Evolutionary conservation across 192 early-diverging fungal genomes (phyloP).

Genomic region (Podila horticola): DNA sequence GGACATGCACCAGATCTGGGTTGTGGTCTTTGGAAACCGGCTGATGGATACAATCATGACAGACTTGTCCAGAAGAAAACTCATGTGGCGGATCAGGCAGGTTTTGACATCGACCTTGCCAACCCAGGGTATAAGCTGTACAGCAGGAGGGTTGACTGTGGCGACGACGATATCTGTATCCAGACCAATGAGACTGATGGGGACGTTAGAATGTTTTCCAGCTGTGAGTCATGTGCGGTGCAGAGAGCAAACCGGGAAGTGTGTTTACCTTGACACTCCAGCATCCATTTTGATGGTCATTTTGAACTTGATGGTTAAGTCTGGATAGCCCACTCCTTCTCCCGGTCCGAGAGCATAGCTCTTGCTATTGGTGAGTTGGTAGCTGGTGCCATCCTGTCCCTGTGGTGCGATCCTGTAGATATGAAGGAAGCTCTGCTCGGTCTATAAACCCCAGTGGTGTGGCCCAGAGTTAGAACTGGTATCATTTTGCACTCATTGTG

Average conservation of each 20-base stretch:
- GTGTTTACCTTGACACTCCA: constrained; percentile 70
- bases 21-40: constrained; percentile 44
- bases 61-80: constrained; percentile 53
- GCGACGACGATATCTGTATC: constrained; percentile 76
- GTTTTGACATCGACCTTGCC: constrained; percentile 73
- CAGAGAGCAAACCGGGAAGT: too few relatives aligned
- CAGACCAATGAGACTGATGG: constrained; percentile 68
- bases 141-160: constrained; percentile 72
- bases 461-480: not conserved
- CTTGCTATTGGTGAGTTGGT: constrained; percentile 67
- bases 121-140: constrained; percentile 79
- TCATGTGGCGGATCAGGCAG: constrained; percentile 58
- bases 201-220: not conserved
- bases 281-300: constrained; percentile 84
- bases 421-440: constrained; percentile 75
- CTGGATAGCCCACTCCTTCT: constrained; percentile 68
- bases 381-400: constrained; percentile 64
- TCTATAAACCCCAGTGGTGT: constrained; percentile 40
- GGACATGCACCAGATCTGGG: constrained; percentile 51
- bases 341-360: constrained; percentile 74
- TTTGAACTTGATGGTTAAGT: constrained; percentile 69
- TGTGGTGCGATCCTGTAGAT: constrained; percentile 71
- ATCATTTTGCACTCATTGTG: not conserved
- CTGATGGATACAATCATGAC: constrained; percentile 46
- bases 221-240: not conserved